Conservation (phyloP, 169 alveolate species). For the Amoebophrya sp. region DNA sequence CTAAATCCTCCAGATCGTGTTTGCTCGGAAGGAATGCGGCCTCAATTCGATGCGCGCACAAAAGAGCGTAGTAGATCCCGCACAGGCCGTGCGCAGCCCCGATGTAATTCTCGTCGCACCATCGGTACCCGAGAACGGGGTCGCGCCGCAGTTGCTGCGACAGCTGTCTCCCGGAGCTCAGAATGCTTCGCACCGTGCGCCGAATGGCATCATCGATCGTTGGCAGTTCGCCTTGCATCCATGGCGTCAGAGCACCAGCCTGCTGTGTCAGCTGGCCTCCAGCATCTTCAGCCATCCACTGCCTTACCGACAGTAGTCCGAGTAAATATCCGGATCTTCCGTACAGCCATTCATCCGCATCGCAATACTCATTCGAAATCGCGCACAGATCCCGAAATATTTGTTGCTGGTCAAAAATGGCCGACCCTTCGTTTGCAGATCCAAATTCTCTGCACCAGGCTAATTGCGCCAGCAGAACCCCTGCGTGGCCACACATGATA, state of each 20-base stretch:
- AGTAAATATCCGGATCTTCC: too few relatives aligned
- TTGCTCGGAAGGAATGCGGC: background rate
- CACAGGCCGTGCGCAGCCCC: background rate
- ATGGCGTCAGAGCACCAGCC: too few relatives aligned
- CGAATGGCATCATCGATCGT: background rate
- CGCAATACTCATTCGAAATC: too few relatives aligned
- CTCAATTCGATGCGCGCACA: background rate
- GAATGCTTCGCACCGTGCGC: background rate
- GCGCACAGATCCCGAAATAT: too few relatives aligned
- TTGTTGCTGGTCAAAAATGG: too few relatives aligned
- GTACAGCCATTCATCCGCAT: too few relatives aligned
- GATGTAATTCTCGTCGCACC: background rate
- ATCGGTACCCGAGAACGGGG: background rate
- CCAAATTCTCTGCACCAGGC: background rate
- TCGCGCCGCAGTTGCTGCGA: background rate
- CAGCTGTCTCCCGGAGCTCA: background rate
- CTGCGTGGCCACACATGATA: background rate
- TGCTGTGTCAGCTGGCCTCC: too few relatives aligned
- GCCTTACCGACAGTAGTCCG: too few relatives aligned
- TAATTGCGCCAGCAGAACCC: background rate
- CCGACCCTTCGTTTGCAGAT: too few relatives aligned
- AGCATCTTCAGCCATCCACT: too few relatives aligned
- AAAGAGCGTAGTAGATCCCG: background rate
- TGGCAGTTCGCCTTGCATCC: too few relatives aligned
- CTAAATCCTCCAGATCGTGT: background rate